Evolutionary conservation across 345 rosid species (phyloP).

Genomic region (Capsella bursapastoris): DNA sequence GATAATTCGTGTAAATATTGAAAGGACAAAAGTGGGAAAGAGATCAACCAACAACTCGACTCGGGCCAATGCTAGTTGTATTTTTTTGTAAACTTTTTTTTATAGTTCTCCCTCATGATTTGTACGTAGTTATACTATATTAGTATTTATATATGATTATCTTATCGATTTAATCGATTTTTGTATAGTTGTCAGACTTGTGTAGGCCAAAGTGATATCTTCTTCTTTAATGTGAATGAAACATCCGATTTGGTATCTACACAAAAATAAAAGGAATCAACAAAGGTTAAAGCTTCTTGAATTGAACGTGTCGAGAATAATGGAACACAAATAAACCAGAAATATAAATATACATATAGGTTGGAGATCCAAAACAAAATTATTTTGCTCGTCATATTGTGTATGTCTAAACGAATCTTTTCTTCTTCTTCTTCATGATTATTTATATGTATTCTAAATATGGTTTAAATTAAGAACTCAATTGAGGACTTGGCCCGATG

Average conservation of each 20-base stretch:
- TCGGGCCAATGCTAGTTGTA: constrained; percentile 24
- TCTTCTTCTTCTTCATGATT: constrained; percentile 13
- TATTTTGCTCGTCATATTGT: constrained; percentile 35
- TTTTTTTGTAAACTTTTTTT: constrained; percentile 27
- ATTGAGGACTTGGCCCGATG: constrained; percentile 10
- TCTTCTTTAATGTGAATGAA: constrained; percentile 15
- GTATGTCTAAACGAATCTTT: constrained; percentile 36
- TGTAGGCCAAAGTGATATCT: background rate
- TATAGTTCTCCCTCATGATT: constrained; percentile 18
- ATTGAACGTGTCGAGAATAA: constrained; percentile 30
- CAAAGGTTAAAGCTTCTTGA: background rate
- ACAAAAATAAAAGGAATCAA: background rate
- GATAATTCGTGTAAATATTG: constrained; percentile 23
- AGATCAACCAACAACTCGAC: constrained; percentile 26
- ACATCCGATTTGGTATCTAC: constrained; percentile 19
- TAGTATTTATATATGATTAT: constrained; percentile 20
- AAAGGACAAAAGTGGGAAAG: constrained; percentile 19
- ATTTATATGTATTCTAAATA: constrained; percentile 2
- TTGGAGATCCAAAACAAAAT: constrained; percentile 21
- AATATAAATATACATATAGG: background rate
- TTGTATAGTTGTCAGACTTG: constrained; percentile 29
- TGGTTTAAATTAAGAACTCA: background rate
- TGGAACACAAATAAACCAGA: constrained; percentile 28
- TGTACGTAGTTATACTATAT: constrained; percentile 18
- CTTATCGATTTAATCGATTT: constrained; percentile 2